A percentile compares a stretch with the other conserved stretches of the same genome.
These are phyloP conservation scores for Lentinula guzmanii DNA, from an alignment of 768 basidiomycete species.

Conservation along the genomic window DNA sequence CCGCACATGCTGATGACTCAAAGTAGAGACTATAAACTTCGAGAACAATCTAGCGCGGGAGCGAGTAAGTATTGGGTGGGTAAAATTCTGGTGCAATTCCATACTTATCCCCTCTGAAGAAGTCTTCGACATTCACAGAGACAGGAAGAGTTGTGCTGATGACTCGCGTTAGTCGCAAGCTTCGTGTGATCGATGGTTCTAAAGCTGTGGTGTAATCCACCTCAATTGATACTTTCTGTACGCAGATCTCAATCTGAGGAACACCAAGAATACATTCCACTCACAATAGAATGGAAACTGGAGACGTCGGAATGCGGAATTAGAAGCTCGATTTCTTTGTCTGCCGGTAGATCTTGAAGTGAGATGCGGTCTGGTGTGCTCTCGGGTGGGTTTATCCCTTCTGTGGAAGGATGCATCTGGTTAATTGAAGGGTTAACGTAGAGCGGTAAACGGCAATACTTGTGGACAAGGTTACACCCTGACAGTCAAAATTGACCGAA, in stretches of 20 bases:
- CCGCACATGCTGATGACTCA: conserved; percentile 74
- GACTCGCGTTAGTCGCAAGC: conserved; percentile 44
- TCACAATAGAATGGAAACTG: conserved; percentile 54
- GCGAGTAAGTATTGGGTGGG: neutral
- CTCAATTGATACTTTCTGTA: conserved; percentile 61
- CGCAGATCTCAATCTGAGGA: neutral
- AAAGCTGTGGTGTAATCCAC: conserved; percentile 61
- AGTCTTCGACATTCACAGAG: conserved; percentile 93
- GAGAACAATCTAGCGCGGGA: conserved; percentile 64
- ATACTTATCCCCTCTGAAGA: conserved; percentile 83
- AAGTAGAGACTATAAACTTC: conserved; percentile 84
- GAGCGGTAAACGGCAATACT: conserved; percentile 1
- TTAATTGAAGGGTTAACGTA: neutral
- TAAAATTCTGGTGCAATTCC: conserved; percentile 10
- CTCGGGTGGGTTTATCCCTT: conserved; percentile 20
- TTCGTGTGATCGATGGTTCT: conserved; percentile 49
- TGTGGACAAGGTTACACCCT: conserved; percentile 34
- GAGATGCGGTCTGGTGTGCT: conserved; percentile 37
- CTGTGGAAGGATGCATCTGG: neutral
- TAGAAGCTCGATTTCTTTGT: conserved; percentile 39
- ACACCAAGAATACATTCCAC: conserved; percentile 14
- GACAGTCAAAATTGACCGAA: conserved; percentile 44
- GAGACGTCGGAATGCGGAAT: conserved; percentile 68
- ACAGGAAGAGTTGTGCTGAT: conserved; percentile 75
- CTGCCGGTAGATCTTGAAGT: conserved; percentile 41